Evolutionary conservation across 371 early-diverging fungal genomes (phyloP).

Genomic region (Amoeboaphelidium protococcarum): DNA sequence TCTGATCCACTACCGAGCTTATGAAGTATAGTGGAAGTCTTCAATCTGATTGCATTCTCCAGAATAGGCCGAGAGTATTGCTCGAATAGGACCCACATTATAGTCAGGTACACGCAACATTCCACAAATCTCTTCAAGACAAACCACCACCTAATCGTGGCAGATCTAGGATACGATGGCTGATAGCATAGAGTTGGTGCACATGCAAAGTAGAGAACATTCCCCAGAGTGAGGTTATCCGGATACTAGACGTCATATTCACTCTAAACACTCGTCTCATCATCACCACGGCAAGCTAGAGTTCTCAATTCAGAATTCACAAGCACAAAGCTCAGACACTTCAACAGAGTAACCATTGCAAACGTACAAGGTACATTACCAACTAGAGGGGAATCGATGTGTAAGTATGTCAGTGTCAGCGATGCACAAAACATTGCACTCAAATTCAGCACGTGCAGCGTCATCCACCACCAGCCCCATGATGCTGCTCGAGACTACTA

Average conservation of each 20-base stretch:
- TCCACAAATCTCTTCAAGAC: slow-evolving; percentile 50
- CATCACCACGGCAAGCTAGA: too few species aligned
- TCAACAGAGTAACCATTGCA: too few species aligned
- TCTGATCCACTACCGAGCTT: slow-evolving; percentile 24
- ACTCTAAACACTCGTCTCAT: too few species aligned
- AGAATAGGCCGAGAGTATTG: slow-evolving; percentile 54
- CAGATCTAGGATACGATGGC: slow-evolving; percentile 47
- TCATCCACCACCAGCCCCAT: too few species aligned
- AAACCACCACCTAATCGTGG: slow-evolving; percentile 33
- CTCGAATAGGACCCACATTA: slow-evolving; percentile 50
- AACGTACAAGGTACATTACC: too few species aligned
- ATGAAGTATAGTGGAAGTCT: slow-evolving; percentile 34
- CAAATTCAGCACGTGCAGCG: too few species aligned
- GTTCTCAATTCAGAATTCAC: slow-evolving; percentile 38
- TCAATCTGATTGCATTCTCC: slow-evolving; percentile 42
- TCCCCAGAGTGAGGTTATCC: slow-evolving; percentile 30
- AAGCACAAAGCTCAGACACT: too few species aligned
- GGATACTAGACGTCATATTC: slow-evolving; percentile 24
- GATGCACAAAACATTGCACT: too few species aligned
- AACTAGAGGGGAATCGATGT: too few species aligned
- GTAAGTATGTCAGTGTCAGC: too few species aligned
- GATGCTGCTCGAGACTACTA: too few species aligned
- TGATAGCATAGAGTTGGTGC: slow-evolving; percentile 76
- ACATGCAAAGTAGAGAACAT: slow-evolving; percentile 45
- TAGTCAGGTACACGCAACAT: slow-evolving; percentile 25